Evolutionary conservation across 2,329 filamentous ascomycete species (phyloP).

Genomic region (Colletotrichum zoysiae): DNA sequence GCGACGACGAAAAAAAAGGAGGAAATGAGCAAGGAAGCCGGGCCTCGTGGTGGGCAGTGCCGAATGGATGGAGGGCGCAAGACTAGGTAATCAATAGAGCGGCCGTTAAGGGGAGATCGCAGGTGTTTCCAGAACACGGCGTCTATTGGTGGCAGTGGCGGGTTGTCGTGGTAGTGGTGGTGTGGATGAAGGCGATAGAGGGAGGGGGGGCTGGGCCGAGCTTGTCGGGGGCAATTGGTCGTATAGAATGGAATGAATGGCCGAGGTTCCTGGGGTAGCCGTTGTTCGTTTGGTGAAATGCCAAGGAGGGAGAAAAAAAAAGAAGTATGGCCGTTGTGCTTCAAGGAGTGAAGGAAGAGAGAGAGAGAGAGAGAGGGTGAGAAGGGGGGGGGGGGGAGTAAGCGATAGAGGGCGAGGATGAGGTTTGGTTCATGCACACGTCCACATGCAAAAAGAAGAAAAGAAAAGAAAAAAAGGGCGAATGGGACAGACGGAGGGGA

Average conservation of each 20-base stretch:
- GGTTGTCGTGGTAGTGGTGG: background rate
- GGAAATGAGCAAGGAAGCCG: conserved; percentile 19
- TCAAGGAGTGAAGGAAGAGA: conserved; percentile 27
- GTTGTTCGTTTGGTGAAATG: background rate
- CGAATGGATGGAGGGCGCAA: background rate
- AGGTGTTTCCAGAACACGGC: conserved; percentile 41
- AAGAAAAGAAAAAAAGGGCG: background rate
- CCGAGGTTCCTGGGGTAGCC: conserved; percentile 3
- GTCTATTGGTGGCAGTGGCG: conserved; percentile 39
- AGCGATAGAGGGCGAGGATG: conserved; percentile 24
- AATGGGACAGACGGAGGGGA: background rate
- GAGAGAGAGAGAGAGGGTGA: no score
- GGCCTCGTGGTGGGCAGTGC: conserved; percentile 24
- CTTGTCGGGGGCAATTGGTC: background rate
- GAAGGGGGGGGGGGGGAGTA: conserved; percentile 11
- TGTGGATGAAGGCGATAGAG: conserved; percentile 13
- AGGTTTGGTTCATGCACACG: conserved; percentile 29
- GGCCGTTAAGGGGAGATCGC: conserved; percentile 38
- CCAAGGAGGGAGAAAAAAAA: background rate
- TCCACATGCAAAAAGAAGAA: background rate
- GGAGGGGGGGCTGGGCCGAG: conserved; percentile 12
- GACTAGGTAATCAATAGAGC: conserved; percentile 16
- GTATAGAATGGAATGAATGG: conserved; percentile 1
- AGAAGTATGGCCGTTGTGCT: conserved; percentile 6
- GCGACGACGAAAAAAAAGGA: conserved; percentile 7